Percentiles rank a stretch among this genome's conserved stretches.
These are phyloP conservation scores for Fagopyrum esculentum DNA, from an alignment of 148 eudicot genomes.

Conservation along the genomic window DNA sequence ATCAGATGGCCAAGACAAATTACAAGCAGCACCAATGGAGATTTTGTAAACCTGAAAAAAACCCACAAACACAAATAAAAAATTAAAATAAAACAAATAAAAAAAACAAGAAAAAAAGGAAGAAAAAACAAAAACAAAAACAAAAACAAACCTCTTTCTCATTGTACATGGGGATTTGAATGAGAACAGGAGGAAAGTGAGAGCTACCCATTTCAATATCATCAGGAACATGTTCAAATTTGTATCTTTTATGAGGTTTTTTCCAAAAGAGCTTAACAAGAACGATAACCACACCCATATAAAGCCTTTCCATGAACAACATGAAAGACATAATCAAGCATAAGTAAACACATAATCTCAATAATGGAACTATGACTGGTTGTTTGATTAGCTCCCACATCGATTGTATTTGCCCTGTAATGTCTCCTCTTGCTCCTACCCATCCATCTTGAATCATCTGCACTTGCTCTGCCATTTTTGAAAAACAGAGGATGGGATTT, in stretches of 20 bases:
- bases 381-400: slow-evolving; percentile 62
- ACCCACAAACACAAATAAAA: background rate
- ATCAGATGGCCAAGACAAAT: slow-evolving; percentile 86
- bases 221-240: slow-evolving; percentile 45
- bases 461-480: slow-evolving; percentile 35
- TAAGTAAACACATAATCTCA: slow-evolving; percentile 33
- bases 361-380: slow-evolving; percentile 61
- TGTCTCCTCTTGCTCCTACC: slow-evolving; percentile 39
- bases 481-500: background rate
- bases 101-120: too few species aligned
- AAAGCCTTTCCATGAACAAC: slow-evolving; percentile 77
- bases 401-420: slow-evolving; percentile 41
- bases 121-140: too few species aligned
- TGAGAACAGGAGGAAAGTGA: slow-evolving; percentile 14
- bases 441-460: slow-evolving; percentile 39
- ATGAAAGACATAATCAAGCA: slow-evolving; percentile 61
- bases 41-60: slow-evolving; percentile 73
- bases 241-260: slow-evolving; percentile 67
- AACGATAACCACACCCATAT: slow-evolving; percentile 75
- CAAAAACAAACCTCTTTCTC: slow-evolving; percentile 14
- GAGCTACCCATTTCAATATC: slow-evolving; percentile 19
- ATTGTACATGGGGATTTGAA: slow-evolving; percentile 22
- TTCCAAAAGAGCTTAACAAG: slow-evolving; percentile 70
- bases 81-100: background rate
- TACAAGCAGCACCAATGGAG: slow-evolving; percentile 97